Evolutionary conservation across 139 green algal genomes (phyloP), one percentile per base, ranked within the genome.

Genomic region (Chlamydomonas eustigma): DNA sequence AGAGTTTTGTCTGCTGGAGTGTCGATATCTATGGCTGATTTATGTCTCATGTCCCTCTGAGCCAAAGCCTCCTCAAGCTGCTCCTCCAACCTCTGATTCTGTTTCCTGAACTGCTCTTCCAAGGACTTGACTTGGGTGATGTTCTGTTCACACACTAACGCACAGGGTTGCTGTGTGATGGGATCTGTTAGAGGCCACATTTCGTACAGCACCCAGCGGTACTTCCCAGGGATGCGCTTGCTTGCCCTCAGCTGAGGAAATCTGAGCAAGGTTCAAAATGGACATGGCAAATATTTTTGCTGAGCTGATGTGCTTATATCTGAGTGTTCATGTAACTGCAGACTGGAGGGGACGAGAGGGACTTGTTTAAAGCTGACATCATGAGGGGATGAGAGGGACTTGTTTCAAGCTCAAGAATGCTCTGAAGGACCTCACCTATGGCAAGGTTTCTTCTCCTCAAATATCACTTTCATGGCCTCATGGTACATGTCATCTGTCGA

Each of bases 61-160:
- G 81, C 78, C 35, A 87, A 37, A 4, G 78, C 82, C 58, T 82
- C 82, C 67, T 84, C 81, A 33, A 72, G 5, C 65, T 75, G 68
- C 3, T 37, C 68, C 38, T 75, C 36, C 68, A 75, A 28, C 74
- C 83, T 78, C 74, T 86, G 39, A 51, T 89, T 91, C 36, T 86
- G 76, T 69, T 78, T 78, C 71, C 83, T 83, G 79, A 89, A 84
- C 70, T 88, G 71, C 72, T 90, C 80, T 65, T 90, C 80, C 64
- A 86, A 76, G 2, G 81, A 68, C 73, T 90, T 87, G 37, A 90
- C 84, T 80, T 91, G 81, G 30, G 85, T 83, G 51, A 90, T 90
- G 80, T 90, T 90, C 72, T 90, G 85, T 52, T 90, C 85, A 32
- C 81, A 88, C 22, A 90, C 78, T 52, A 90, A 80, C 37, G 88